phyloP scores from a whole-genome alignment of 495 filamentous ascomycete genomes.

The Immersiella caudata region DNA sequence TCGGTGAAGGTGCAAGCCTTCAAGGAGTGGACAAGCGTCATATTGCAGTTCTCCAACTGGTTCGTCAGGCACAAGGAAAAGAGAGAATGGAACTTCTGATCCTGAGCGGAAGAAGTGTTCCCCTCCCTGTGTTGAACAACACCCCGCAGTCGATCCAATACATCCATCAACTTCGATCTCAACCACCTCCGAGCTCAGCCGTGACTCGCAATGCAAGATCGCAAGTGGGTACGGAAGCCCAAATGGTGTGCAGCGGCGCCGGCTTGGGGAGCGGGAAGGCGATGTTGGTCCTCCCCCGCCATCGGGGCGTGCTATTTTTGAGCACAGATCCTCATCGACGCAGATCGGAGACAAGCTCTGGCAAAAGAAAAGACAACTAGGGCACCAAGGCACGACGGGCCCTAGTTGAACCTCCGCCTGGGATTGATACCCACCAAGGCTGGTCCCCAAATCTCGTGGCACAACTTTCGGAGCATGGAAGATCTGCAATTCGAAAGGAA shows the following conservation, averaged over 20 bases:
- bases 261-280: conserved; percentile 22
- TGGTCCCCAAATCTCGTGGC: not conserved
- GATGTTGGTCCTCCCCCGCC: conserved; percentile 24
- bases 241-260: not conserved
- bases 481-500: not conserved
- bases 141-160: too few relatives aligned
- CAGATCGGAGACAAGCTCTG: conserved; percentile 19
- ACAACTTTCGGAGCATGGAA: not conserved
- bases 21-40: too few relatives aligned
- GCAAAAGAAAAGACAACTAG: not conserved
- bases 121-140: too few relatives aligned
- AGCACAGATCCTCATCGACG: conserved; percentile 8
- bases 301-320: conserved; percentile 15
- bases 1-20: not conserved
- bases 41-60: too few relatives aligned
- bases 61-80: too few relatives aligned
- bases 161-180: too few relatives aligned
- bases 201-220: not conserved
- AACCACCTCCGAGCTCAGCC: not conserved
- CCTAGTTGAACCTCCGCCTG: not conserved
- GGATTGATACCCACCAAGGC: conserved; percentile 1
- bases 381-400: not conserved
- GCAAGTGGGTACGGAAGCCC: not conserved
- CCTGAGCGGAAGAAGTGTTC: too few relatives aligned
- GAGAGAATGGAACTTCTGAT: too few relatives aligned